These are phyloP conservation scores for Pseudogymnoascus sp. DNA, from an alignment of 2,329 filamentous ascomycete genomes.

Conservation along the genomic window DNA sequence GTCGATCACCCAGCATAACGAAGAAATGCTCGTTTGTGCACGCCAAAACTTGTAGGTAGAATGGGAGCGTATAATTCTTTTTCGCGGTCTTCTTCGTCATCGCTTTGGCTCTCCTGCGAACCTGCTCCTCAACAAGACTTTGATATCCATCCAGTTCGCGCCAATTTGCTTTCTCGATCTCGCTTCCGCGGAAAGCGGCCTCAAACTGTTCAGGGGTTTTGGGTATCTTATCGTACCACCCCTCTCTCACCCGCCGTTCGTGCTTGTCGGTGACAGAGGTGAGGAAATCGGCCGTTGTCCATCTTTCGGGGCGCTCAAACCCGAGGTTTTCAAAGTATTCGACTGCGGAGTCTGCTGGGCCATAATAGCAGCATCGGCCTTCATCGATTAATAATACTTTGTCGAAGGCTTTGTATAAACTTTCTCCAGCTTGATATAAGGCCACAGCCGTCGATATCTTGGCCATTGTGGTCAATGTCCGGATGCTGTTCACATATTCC, in stretches of 20 bases:
- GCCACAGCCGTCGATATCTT: conserved; percentile 65
- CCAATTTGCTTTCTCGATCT: conserved; percentile 38
- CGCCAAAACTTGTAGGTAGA: conserved; percentile 43
- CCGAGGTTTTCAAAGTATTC: conserved; percentile 62
- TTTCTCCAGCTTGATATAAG: conserved; percentile 63
- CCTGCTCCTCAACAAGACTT: conserved; percentile 25
- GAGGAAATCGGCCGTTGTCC: conserved; percentile 73
- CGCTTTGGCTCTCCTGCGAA: conserved; percentile 35
- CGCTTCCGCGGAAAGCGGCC: conserved; percentile 43
- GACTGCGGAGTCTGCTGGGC: conserved; percentile 54
- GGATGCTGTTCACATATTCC: conserved; percentile 65
- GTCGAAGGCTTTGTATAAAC: conserved; percentile 68
- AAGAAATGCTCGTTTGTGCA: conserved; percentile 36
- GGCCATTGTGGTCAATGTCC: conserved; percentile 70
- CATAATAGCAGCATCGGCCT: conserved; percentile 62
- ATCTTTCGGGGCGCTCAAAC: conserved; percentile 46
- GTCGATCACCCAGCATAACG: conserved; percentile 33
- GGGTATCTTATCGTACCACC: conserved; percentile 52
- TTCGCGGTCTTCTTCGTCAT: conserved; percentile 35
- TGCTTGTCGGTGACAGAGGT: conserved; percentile 69
- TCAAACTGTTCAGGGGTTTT: conserved; percentile 53
- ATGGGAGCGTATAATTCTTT: conserved; percentile 48
- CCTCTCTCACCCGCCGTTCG: conserved; percentile 60
- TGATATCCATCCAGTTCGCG: conserved; percentile 51
- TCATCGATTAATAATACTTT: conserved; percentile 73